phyloP scores from a whole-genome alignment of 768 basidiomycete genomes.

The Suillus brevipes region DNA sequence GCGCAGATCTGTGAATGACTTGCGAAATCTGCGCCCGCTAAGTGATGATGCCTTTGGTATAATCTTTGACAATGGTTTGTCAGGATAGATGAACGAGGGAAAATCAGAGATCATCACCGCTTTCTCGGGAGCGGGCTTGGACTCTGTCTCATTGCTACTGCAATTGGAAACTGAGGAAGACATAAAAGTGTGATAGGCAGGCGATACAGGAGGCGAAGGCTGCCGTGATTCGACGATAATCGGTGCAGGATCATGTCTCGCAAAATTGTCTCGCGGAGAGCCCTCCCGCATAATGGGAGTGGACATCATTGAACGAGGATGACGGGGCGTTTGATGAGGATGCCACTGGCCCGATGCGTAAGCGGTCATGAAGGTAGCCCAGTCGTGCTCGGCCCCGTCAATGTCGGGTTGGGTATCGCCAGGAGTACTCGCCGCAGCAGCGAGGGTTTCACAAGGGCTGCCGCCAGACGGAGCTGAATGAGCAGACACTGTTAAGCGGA shows the following conservation, averaged over 20 bases:
- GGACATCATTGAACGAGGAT: constrained; percentile 40
- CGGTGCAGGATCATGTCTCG: constrained; percentile 6
- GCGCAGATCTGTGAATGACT: constrained; percentile 47
- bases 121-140: constrained; percentile 2
- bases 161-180: constrained; percentile 14
- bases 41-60: constrained; percentile 26
- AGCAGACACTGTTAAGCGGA: background rate
- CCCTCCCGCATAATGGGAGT: constrained; percentile 16
- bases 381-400: constrained; percentile 49
- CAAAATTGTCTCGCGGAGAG: constrained; percentile 1
- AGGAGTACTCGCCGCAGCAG: background rate
- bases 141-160: background rate
- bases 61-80: constrained; percentile 29
- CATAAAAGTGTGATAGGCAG: constrained; percentile 11
- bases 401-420: constrained; percentile 12
- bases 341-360: constrained; percentile 82
- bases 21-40: constrained; percentile 43
- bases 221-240: constrained; percentile 9
- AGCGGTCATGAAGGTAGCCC: constrained; percentile 74
- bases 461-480: background rate
- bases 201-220: constrained; percentile 15
- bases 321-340: constrained; percentile 66
- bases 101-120: constrained; percentile 1
- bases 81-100: constrained; percentile 21
- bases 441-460: constrained; percentile 1